A percentile compares a stretch with the other conserved stretches of the same genome.
phyloP scores from a whole-genome alignment of 2,329 filamentous ascomycete genomes.

The Diaporthe ilicicola region DNA sequence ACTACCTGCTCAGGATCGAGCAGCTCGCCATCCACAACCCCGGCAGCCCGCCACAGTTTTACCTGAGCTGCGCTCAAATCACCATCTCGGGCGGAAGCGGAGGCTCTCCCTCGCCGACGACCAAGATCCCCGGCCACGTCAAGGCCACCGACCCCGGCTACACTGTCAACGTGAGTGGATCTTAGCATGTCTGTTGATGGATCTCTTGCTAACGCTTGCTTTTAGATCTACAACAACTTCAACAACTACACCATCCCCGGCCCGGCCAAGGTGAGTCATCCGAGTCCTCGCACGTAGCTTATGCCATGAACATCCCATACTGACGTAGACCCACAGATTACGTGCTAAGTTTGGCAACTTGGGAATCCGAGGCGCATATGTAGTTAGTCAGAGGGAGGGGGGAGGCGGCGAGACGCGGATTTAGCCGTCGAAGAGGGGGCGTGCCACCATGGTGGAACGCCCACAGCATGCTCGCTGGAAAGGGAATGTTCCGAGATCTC shows the following conservation, averaged over 20 bases:
- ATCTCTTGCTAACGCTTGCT: constrained; percentile 1
- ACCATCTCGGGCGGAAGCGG: constrained; percentile 50
- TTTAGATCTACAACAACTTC: constrained; percentile 42
- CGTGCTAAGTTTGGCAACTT: not conserved
- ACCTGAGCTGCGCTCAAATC: constrained; percentile 53
- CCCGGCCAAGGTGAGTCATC: not conserved
- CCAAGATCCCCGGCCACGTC: constrained; percentile 48
- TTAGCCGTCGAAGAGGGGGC: not conserved
- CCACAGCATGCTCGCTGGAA: too few relatives aligned
- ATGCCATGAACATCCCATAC: not conserved
- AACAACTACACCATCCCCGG: constrained; percentile 35
- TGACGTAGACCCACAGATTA: not conserved
- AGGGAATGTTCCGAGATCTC: not conserved
- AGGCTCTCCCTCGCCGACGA: constrained; percentile 45
- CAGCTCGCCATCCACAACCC: constrained; percentile 68
- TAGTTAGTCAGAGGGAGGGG: not conserved
- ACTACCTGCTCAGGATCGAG: constrained; percentile 30
- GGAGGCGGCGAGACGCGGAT: too few relatives aligned
- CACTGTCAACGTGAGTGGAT: constrained; percentile 50
- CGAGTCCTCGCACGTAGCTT: rapidly evolving
- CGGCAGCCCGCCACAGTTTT: constrained; percentile 56
- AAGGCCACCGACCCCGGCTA: constrained; percentile 49
- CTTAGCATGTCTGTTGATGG: not conserved
- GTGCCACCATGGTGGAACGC: not conserved
- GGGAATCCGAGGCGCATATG: not conserved